Base-by-base conservation (phyloP, 1,284 basidiomycete species). In the Phylloporus sp. region DNA sequence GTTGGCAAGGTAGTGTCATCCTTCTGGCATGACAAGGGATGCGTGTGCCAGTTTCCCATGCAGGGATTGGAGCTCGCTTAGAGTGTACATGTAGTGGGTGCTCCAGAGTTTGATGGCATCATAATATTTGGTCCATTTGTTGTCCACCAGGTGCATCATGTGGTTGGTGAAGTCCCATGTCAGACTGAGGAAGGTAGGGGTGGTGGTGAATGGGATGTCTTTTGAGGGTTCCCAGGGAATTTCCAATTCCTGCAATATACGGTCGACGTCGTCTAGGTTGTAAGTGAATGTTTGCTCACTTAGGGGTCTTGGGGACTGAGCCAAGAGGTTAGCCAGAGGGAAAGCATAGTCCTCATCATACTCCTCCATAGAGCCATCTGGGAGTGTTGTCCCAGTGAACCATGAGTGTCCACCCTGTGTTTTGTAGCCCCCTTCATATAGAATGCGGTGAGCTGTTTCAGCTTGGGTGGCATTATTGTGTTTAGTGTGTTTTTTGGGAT, bases 31-130 rank as follows among this genome's bases (percentile, higher is more conserved):
- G 41, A 41, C 41, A 41, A 41, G 41, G 41, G 41, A 43, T 23
- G 63, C n/a, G 56, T 41, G 60, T 1, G 15, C 19, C 2, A 70
- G 43, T 37, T 71, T 71, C 23, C 63, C 32, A 32, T 63, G 53
- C 1, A 71, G 23, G 29, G 65, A 19, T 12, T 65, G 47, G 0
- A 65, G 37, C 11, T 65, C 27, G 6, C 15, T 5, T 0, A 64
- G 57, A 3, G 37, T 60, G 49, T 64, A 35, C 14, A 11, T 41
- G 39, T 5, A 19, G 5, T 23, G 7, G 8, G 27, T 3, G 4
- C 6, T 17, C 62, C 27, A 56, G 12, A 62, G 45, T 37, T 19
- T 14, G 19, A 12, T 4, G 20, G 41, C 17, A 27, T 12, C 11
- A 3, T 14, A 17, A 41, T 41, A 41, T 17, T 41, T 41, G 41